Base-by-base conservation (phyloP, 23 red algal species). In the Gracilariopsis chorda region DNA sequence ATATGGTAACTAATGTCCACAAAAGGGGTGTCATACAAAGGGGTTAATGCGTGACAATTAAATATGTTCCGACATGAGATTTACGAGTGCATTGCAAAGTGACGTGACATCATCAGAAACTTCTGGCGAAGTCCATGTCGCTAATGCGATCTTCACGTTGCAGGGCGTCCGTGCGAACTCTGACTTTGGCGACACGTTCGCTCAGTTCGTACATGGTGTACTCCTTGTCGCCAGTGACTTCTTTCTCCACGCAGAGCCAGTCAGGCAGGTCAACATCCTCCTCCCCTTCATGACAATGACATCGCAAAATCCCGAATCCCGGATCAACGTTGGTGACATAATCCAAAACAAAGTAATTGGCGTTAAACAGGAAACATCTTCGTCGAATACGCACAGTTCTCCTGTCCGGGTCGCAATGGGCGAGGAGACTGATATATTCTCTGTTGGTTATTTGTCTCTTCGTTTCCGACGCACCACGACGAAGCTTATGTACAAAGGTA, bases 291-390 rank as follows among this genome's bases (percentile, higher is more conserved):
- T 91, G 65, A 62, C 75, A 85, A 43, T 79, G 59, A 35, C 58
- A 82, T 32, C 92, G 83, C 16, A 95, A 47, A 34, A 95, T 73
- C 5, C 53, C 36, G 30, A 95, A 42, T 5, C 48, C 74, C 30
- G 83, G 83, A 32, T 78, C 81, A 39, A 81, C 59, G 77, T 79
- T 77, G 13, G 32, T 59, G 16, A 95, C 61, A 25, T 36, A 32
- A 58, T 95, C 92, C 44, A 95, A 64, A 58, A 95, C 84, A 76
- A 88, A 95, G 47, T 95, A 95, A n/a, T 70, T 80, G 1, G 55
- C 83, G n/a, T 62, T 14, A 75, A 83, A 82, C 12, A 95, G 62
- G 52, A 95, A 95, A 53, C 92, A 95, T 69, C 72, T 60, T 43
- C 92, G 73, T 48, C 92, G 62, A 32, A 95, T 78, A 7, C 48